Conservation (phyloP, 805 yeast species). For the Saccharomycopsis schoenii region DNA sequence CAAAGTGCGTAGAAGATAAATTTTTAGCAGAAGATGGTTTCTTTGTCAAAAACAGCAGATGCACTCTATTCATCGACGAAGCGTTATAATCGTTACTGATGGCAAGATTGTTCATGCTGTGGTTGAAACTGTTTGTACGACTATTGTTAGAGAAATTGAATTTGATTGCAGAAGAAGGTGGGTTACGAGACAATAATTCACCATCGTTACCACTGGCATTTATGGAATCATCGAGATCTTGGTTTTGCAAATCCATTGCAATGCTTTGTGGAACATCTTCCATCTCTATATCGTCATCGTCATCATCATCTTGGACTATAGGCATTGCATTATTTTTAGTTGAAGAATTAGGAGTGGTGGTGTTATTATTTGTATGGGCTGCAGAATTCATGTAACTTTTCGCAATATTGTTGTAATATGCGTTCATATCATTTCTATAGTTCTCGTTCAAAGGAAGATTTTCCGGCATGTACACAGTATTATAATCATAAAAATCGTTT, state of each 20-base stretch:
- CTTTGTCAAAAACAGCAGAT: constrained; percentile 1
- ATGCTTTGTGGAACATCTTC: constrained; percentile 18
- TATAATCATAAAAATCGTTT: constrained; percentile 50
- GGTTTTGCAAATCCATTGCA: constrained; percentile 7
- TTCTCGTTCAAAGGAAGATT: constrained; percentile 9
- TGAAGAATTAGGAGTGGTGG: background rate
- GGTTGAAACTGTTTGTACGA: background rate
- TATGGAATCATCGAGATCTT: background rate
- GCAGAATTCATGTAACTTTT: background rate
- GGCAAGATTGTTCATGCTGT: background rate
- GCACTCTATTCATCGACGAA: background rate
- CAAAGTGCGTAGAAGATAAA: background rate
- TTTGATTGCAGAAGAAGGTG: background rate
- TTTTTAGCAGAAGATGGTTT: constrained; percentile 11
- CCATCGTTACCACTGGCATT: background rate
- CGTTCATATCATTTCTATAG: background rate
- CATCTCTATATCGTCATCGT: constrained; percentile 1
- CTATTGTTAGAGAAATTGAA: background rate
- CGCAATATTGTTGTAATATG: background rate
- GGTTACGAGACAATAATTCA: background rate
- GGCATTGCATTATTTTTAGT: background rate
- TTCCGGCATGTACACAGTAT: constrained; percentile 45
- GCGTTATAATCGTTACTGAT: background rate
- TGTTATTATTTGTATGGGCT: background rate
- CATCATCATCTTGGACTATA: constrained; percentile 1